Evolutionary conservation across 257 asterid genomes (phyloP), one percentile per base, ranked within the genome.

Genomic region (Jacaranda copaia): DNA sequence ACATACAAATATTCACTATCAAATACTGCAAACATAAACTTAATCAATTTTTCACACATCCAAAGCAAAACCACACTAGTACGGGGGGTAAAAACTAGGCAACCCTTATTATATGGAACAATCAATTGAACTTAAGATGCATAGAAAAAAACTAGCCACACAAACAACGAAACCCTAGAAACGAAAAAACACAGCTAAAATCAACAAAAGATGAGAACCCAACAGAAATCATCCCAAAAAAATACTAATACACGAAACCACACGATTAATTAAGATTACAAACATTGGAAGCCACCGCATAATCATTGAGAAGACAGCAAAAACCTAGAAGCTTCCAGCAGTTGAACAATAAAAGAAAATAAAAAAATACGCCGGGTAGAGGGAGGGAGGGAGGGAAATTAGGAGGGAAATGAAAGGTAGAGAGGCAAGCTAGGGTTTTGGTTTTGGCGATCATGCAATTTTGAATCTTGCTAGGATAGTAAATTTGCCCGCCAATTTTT

Each of bases 401-500:
- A 10, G 60, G 73, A 70, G 75, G 67, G 72, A 74, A 55, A 55
- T 48, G 53, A 48, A 57, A 59, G 48, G 68, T 40, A 38, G 76
- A 69, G 78, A 81, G 84, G 80, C 75, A 62, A 79, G 81, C 90
- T 87, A 85, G 92, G 92, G 91, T 82, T 89, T 86, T 68, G 69
- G 3, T 70, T 25, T 56, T 48, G 68, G 63, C 38, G 67, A 76
- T 57, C 73, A 61, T 49, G 76, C 2, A 13, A 51, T 70, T 91
- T 91, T 85, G 90, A 91, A 89, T 63, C 72, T 52, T 12, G n/a
- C 78, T 74, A 56, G 69, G 71, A 72, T 57, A 46, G 67, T 73
- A 73, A 75, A 65, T 77, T 81, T 85, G 91, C 97, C 97, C 97
- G 97, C 97, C 97, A 91, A 79, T 67, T 58, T 72, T 74, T 81